A percentile compares a stretch with the other conserved stretches of the same genome.
Conservation (phyloP, 371 early-diverging fungal species). For the Mucor saturninus region DNA sequence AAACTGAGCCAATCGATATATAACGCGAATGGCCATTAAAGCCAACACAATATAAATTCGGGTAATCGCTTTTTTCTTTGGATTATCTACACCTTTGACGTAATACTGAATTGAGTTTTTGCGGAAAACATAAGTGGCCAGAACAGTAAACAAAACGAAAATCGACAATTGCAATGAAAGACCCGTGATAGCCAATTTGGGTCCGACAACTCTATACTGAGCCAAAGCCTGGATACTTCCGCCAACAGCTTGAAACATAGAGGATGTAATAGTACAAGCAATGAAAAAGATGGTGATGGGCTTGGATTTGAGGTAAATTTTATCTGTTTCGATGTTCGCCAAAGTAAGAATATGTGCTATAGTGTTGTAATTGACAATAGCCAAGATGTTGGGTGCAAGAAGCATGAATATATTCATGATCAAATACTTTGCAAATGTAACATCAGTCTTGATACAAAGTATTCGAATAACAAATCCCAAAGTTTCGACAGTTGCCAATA, state of each 20-base stretch:
- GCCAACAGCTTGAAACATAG: constrained; percentile 20
- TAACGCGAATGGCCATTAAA: constrained; percentile 19
- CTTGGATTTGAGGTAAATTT: constrained; percentile 34
- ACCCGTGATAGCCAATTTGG: constrained; percentile 13
- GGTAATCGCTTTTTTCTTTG: constrained; percentile 11
- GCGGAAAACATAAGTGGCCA: constrained; percentile 15
- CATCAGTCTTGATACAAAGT: constrained; percentile 20
- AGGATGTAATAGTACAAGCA: constrained; percentile 33
- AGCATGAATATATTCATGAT: constrained; percentile 39
- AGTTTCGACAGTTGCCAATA: constrained; percentile 37
- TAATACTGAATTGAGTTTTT: constrained; percentile 5
- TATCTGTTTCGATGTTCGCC: constrained; percentile 2
- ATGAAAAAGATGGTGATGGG: constrained; percentile 50
- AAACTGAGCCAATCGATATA: constrained; percentile 24
- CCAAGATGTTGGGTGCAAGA: constrained; percentile 42
- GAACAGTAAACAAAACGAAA: constrained; percentile 11
- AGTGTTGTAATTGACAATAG: constrained; percentile 44
- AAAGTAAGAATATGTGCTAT: constrained; percentile 30
- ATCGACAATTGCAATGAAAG: constrained; percentile 17
- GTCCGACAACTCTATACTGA: background rate
- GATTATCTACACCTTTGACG: constrained; percentile 9
- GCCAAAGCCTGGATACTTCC: constrained; percentile 13
- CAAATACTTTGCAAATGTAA: constrained; percentile 31
- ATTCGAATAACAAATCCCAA: constrained; percentile 39
- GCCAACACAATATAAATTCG: constrained; percentile 18